Evolutionary conservation across 1,284 basidiomycete species (phyloP).

Genomic region (Ceratobasidium sp.): DNA sequence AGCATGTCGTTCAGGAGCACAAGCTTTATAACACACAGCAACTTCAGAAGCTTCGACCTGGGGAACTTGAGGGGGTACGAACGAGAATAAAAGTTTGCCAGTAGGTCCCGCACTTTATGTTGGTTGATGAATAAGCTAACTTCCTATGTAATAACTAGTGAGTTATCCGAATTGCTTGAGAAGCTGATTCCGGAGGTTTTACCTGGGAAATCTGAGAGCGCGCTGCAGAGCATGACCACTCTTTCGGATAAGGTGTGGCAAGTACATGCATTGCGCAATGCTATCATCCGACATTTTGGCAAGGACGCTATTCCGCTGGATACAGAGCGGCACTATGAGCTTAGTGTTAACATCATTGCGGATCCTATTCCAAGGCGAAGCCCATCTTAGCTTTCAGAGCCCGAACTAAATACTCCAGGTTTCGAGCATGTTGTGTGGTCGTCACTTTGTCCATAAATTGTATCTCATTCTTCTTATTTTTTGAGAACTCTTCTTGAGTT

Average conservation of each 20-base stretch:
- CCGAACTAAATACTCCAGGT: conserved; percentile 27
- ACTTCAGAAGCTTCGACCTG: conserved; percentile 24
- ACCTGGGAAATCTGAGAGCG: conserved; percentile 4
- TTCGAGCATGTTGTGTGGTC: neutral
- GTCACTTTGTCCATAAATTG: conserved; percentile 57
- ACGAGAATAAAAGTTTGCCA: conserved; percentile 22
- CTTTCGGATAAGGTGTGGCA: conserved; percentile 13
- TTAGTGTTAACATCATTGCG: conserved; percentile 8
- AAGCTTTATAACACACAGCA: conserved; percentile 29
- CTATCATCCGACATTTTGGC: conserved; percentile 15
- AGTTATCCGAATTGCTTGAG: conserved; percentile 7
- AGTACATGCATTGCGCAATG: conserved; percentile 8
- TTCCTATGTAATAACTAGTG: neutral
- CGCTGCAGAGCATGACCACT: conserved; percentile 8
- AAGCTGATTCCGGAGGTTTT: conserved; percentile 1
- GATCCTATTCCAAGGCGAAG: neutral
- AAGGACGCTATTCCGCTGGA: neutral
- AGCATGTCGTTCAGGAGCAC: conserved; percentile 12
- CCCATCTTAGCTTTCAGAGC: conserved; percentile 10
- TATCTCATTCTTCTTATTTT: neutral
- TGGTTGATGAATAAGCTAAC: neutral
- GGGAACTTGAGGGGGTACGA: conserved; percentile 31
- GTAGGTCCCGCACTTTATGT: neutral
- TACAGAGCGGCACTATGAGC: conserved; percentile 21
- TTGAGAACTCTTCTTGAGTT: too few species aligned